These are phyloP conservation scores for Ramaria sp. DNA, from an alignment of 768 basidiomycete species.

Conservation along the genomic window DNA sequence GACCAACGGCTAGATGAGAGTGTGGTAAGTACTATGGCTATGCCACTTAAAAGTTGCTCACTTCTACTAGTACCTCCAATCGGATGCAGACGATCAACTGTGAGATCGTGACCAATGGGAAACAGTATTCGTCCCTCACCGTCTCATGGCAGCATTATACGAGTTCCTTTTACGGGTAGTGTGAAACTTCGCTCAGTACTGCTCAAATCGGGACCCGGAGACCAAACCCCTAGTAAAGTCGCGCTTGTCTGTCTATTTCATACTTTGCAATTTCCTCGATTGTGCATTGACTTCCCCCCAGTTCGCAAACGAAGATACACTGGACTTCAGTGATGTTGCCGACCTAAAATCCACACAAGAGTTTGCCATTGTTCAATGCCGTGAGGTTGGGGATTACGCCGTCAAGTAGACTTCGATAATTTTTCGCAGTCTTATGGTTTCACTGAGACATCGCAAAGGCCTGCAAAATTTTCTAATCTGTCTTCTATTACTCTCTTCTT, in stretches of 20 bases:
- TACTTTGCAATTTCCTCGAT: background rate
- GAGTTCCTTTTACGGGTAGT: slow-evolving; percentile 79
- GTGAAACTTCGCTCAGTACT: slow-evolving; percentile 77
- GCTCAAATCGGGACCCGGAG: slow-evolving; percentile 73
- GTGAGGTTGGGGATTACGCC: slow-evolving; percentile 77
- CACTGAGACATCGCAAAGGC: slow-evolving; percentile 30
- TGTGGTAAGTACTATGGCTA: slow-evolving; percentile 33
- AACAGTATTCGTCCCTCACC: slow-evolving; percentile 1
- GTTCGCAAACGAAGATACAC: slow-evolving; percentile 67
- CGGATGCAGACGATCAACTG: slow-evolving; percentile 89
- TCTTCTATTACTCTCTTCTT: slow-evolving; percentile 78
- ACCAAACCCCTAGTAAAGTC: slow-evolving; percentile 67
- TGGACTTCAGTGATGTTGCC: slow-evolving; percentile 72
- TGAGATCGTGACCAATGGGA: slow-evolving; percentile 26
- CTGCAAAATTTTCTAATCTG: slow-evolving; percentile 77
- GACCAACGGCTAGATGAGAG: slow-evolving; percentile 61
- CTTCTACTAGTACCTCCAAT: slow-evolving; percentile 58
- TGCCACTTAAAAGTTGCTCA: background rate
- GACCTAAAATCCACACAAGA: slow-evolving; percentile 61
- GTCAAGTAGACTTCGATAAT: slow-evolving; percentile 47
- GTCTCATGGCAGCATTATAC: slow-evolving; percentile 48
- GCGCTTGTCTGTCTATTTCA: slow-evolving; percentile 41
- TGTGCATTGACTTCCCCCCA: slow-evolving; percentile 17
- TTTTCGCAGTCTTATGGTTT: background rate
- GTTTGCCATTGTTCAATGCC: slow-evolving; percentile 54